Evolutionary conservation across 306 rosid genomes (phyloP).

Genomic region (Chamaecrista fasciculata): DNA sequence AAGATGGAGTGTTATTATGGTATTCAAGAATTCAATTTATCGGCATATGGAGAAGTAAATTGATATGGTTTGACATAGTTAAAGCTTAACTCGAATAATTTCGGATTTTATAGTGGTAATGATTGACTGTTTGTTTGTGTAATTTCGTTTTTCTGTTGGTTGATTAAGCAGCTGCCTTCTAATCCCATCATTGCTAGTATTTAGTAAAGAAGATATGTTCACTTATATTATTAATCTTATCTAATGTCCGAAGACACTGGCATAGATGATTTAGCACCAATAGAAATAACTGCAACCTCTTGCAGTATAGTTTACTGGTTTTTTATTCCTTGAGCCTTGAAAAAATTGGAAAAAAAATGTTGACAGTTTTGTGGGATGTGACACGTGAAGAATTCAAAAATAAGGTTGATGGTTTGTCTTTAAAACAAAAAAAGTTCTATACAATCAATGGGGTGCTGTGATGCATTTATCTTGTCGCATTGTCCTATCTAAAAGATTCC

Average conservation of each 20-base stretch:
- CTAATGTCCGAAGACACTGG: neutral
- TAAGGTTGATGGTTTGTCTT: neutral
- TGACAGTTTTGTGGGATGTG: neutral
- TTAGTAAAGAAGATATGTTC: neutral
- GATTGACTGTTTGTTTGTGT: neutral
- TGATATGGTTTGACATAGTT: neutral
- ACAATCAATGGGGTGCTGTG: neutral
- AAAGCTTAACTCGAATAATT: neutral
- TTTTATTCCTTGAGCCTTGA: neutral
- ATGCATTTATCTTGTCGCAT: neutral
- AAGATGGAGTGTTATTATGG: neutral
- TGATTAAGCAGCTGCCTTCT: neutral
- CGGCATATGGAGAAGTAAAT: neutral
- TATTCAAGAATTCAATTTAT: neutral
- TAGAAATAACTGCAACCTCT: neutral
- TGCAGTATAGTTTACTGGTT: neutral
- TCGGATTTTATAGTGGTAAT: neutral
- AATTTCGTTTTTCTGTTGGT: neutral
- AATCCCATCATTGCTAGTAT: conserved; percentile 14
- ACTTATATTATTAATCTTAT: neutral
- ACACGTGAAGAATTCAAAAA: neutral
- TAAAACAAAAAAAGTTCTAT: neutral
- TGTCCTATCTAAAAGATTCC: neutral
- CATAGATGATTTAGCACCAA: neutral
- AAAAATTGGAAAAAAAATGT: neutral